These are phyloP conservation scores for Stropharia rugosoannulata DNA, from an alignment of 768 basidiomycete species.

Conservation along the genomic window DNA sequence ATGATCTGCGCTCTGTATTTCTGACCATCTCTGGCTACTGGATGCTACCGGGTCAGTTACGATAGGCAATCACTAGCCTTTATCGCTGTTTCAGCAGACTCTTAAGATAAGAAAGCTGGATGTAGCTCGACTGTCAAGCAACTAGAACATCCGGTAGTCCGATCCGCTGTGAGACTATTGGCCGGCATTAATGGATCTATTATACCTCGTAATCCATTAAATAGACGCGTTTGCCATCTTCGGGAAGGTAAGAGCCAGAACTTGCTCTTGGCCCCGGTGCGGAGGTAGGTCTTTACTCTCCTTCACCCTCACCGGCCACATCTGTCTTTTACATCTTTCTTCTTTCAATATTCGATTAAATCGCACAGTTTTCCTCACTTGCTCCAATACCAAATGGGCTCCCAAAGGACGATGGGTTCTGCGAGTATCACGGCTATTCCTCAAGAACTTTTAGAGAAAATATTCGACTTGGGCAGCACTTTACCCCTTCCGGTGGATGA, in stretches of 20 bases:
- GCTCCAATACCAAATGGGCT: background rate
- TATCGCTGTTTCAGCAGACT: too few species aligned
- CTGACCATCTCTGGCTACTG: too few species aligned
- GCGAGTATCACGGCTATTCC: constrained; percentile 19
- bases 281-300: too few species aligned
- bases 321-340: too few species aligned
- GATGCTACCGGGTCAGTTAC: too few species aligned
- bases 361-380: background rate
- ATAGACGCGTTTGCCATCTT: constrained; percentile 6
- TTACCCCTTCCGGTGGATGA: constrained; percentile 22
- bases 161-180: constrained; percentile 15
- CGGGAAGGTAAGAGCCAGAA: background rate
- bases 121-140: constrained; percentile 15
- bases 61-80: too few species aligned
- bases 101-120: too few species aligned
- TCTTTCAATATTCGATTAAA: background rate
- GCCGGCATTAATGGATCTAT: constrained; percentile 8
- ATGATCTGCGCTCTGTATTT: too few species aligned
- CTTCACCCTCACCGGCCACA: too few species aligned
- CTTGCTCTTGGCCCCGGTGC: background rate
- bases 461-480: constrained; percentile 20
- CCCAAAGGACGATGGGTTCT: constrained; percentile 3
- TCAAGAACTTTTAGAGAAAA: constrained; percentile 26
- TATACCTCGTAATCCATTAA: constrained; percentile 8
- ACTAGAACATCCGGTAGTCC: constrained; percentile 17